Percentiles rank a stretch among this genome's conserved stretches.
These are phyloP conservation scores for Kodamaea suecica DNA, from an alignment of 1,139 yeast genomes.

Conservation along the genomic window DNA sequence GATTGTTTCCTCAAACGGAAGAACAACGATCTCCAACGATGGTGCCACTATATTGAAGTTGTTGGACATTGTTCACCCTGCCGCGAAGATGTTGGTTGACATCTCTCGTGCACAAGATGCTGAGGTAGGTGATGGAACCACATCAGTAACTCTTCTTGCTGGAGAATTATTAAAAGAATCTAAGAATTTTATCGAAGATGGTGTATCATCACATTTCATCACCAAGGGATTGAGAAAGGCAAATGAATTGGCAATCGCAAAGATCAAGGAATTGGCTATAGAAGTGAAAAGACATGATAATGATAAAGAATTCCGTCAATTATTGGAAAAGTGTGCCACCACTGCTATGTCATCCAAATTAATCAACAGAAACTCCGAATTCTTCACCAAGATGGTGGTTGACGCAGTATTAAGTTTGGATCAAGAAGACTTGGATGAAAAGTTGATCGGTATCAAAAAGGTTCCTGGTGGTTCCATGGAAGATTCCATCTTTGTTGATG, in stretches of 20 bases:
- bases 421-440: conserved; percentile 80
- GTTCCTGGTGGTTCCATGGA: conserved; percentile 97
- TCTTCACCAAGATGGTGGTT: conserved; percentile 94
- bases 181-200: conserved; percentile 89
- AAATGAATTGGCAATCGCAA: conserved; percentile 68
- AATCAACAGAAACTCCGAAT: conserved; percentile 79
- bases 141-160: conserved; percentile 90
- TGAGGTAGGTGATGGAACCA: conserved; percentile 99
- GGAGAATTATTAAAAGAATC: conserved; percentile 93
- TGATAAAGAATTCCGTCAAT: conserved; percentile 58
- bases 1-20: conserved; percentile 77
- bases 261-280: conserved; percentile 71
- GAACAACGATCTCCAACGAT: conserved; percentile 93
- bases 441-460: conserved; percentile 88
- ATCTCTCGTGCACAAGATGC: conserved; percentile 97
- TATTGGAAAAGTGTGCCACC: conserved; percentile 88
- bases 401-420: conserved; percentile 90
- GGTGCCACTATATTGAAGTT: conserved; percentile 95
- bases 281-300: conserved; percentile 50
- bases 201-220: conserved; percentile 86
- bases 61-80: conserved; percentile 96
- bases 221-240: conserved; percentile 88
- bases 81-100: conserved; percentile 93
- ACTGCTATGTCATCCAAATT: conserved; percentile 97
- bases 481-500: conserved; percentile 83